phyloP scores from a whole-genome alignment of 306 rosid species.

The Trichosanthes truncata region DNA sequence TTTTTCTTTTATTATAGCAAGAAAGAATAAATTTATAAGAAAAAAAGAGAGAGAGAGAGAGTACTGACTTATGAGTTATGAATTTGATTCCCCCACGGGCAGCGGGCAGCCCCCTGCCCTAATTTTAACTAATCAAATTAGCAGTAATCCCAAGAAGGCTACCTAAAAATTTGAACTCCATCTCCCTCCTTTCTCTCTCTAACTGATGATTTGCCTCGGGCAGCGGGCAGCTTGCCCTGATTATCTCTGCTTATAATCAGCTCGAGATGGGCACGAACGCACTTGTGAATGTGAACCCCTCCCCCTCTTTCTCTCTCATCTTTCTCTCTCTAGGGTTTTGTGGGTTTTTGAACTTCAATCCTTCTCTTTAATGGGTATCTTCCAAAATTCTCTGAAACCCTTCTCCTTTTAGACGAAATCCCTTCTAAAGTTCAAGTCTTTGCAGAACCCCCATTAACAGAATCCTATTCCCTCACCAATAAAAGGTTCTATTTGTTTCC shows the following conservation, averaged over 20 bases:
- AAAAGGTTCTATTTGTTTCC: neutral
- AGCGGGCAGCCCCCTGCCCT: neutral
- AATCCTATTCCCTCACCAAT: neutral
- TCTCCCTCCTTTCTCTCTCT: slow-evolving; percentile 10
- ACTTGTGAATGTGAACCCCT: neutral
- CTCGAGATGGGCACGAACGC: neutral
- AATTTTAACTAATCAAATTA: neutral
- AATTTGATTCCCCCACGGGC: slow-evolving; percentile 1
- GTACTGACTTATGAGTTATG: too few species aligned
- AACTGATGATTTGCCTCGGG: slow-evolving; percentile 11
- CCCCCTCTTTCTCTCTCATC: neutral
- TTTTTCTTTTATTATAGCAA: neutral
- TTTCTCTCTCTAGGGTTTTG: slow-evolving; percentile 12
- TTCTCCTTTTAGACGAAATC: neutral
- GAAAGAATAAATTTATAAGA: neutral
- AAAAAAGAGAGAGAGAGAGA: too few species aligned
- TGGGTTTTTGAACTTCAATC: neutral
- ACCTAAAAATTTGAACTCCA: slow-evolving; percentile 16
- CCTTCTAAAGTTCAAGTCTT: neutral
- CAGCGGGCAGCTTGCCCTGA: slow-evolving; percentile 9
- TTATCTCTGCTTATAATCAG: neutral
- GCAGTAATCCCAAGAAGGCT: slow-evolving; percentile 7
- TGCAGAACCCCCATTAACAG: neutral
- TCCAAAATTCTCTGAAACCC: neutral
- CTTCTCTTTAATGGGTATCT: neutral